Percentiles rank a stretch among this genome's conserved stretches.
Evolutionary conservation across 2,329 filamentous ascomycete genomes (phyloP).

Genomic region (Alternaria sp.): DNA sequence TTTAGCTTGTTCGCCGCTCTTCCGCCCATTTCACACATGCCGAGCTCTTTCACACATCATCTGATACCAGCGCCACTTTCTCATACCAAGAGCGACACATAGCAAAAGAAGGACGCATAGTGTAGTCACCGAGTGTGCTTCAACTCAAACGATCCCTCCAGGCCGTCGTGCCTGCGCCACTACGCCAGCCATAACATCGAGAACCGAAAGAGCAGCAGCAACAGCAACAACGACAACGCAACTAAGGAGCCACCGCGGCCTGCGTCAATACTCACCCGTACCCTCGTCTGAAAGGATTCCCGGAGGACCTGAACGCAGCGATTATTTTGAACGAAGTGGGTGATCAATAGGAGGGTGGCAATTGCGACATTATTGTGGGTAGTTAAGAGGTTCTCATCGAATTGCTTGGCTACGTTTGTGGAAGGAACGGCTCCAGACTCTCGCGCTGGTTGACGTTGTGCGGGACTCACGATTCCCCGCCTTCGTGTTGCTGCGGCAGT

Average conservation of each 20-base stretch:
- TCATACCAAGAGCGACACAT: no score
- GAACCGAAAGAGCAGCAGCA: conserved; percentile 20
- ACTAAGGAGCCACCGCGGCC: neutral
- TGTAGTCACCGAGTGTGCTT: no score
- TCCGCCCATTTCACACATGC: no score
- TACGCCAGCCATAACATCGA: conserved; percentile 36
- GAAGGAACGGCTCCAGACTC: conserved; percentile 21
- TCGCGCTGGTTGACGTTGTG: conserved; percentile 19
- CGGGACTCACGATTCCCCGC: conserved; percentile 36
- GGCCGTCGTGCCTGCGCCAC: conserved; percentile 27
- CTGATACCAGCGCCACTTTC: no score
- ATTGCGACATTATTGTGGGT: conserved; percentile 10
- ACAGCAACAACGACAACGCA: neutral
- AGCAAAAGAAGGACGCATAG: no score
- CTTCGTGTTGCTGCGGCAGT: conserved; percentile 27
- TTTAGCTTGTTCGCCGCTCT: no score
- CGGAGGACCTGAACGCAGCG: neutral
- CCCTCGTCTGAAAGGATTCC: neutral
- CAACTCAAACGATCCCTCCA: no score
- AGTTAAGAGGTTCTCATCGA: conserved; percentile 1
- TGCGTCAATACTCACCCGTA: no score
- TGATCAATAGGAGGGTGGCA: neutral
- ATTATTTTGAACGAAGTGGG: no score
- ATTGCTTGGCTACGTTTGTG: conserved; percentile 21
- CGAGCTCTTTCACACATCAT: no score